Conservation (phyloP, 352 stramenopile species). For the Phytophthora melonis region DNA sequence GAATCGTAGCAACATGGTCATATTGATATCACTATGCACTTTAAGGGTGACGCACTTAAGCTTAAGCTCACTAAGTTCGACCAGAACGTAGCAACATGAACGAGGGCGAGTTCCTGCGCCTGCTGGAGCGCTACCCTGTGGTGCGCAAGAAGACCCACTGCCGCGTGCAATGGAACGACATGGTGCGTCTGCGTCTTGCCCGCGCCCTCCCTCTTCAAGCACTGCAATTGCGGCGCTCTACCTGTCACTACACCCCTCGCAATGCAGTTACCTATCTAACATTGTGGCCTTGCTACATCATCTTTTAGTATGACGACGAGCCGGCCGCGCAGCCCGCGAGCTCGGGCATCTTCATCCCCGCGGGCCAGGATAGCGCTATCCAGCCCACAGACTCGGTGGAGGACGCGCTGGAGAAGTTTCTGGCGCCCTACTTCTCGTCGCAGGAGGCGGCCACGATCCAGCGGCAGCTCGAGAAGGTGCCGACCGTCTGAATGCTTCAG, state of each 20-base stretch:
- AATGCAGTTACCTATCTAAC: neutral
- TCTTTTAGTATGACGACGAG: slow-evolving; percentile 38
- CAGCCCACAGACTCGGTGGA: slow-evolving; percentile 49
- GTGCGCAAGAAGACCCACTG: slow-evolving; percentile 83
- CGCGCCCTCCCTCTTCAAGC: neutral
- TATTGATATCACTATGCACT: too few relatives aligned
- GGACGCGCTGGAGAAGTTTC: slow-evolving; percentile 70
- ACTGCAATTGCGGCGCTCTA: neutral
- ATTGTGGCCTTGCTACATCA: neutral
- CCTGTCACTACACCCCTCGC: neutral
- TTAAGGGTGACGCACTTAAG: too few relatives aligned
- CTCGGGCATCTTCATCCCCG: slow-evolving; percentile 37
- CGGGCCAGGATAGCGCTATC: slow-evolving; percentile 43
- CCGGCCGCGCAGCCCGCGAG: slow-evolving; percentile 15
- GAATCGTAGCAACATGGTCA: too few relatives aligned
- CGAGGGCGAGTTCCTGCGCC: slow-evolving; percentile 70
- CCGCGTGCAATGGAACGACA: slow-evolving; percentile 83
- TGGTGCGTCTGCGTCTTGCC: slow-evolving; percentile 43
- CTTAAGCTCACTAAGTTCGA: too few relatives aligned
- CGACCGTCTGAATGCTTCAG: neutral
- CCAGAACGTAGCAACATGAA: slow-evolving; percentile 52
- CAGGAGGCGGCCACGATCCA: slow-evolving; percentile 68
- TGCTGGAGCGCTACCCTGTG: slow-evolving; percentile 79
- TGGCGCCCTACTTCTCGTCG: slow-evolving; percentile 69
- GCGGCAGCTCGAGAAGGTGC: slow-evolving; percentile 69